Percentiles rank a stretch among this genome's conserved stretches.
These are phyloP conservation scores for Paramyrothecium roridum DNA, from an alignment of 2,329 filamentous ascomycete species.

Conservation along the genomic window DNA sequence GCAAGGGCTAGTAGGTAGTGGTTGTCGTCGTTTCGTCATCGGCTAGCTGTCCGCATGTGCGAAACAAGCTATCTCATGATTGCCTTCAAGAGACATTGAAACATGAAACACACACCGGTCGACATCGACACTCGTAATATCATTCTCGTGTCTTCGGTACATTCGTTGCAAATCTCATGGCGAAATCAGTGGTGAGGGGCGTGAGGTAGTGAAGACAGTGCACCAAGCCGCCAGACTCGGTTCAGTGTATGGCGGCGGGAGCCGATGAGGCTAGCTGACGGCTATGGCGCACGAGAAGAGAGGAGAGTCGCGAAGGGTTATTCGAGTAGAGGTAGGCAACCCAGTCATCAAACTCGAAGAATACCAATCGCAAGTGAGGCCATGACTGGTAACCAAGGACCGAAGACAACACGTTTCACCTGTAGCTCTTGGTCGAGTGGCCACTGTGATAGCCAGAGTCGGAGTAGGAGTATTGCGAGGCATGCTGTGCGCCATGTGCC, in stretches of 20 bases:
- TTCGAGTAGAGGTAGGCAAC: constrained; percentile 45
- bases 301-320: constrained; percentile 45
- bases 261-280: constrained; percentile 36
- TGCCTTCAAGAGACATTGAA: constrained; percentile 8
- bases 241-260: constrained; percentile 15
- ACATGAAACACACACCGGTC: constrained; percentile 9
- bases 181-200: constrained; percentile 7
- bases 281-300: constrained; percentile 44
- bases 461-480: constrained; percentile 41
- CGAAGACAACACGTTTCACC: constrained; percentile 55
- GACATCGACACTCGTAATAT: constrained; percentile 18
- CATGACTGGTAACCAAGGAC: constrained; percentile 40
- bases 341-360: constrained; percentile 44
- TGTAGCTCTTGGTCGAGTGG: constrained; percentile 42
- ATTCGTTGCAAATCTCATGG: constrained; percentile 17
- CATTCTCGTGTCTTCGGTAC: constrained; percentile 26
- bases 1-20: constrained; percentile 6
- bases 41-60: neutral
- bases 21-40: neutral
- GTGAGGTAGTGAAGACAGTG: neutral
- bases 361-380: constrained; percentile 35
- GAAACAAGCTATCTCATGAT: constrained; percentile 3
- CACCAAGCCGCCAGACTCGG: constrained; percentile 2
- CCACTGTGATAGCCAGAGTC: constrained; percentile 54
- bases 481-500: constrained; percentile 32